A percentile compares a stretch with the other conserved stretches of the same genome.
Evolutionary conservation across 2,329 filamentous ascomycete genomes (phyloP).

Genomic region (Blastomyces gilchristii): DNA sequence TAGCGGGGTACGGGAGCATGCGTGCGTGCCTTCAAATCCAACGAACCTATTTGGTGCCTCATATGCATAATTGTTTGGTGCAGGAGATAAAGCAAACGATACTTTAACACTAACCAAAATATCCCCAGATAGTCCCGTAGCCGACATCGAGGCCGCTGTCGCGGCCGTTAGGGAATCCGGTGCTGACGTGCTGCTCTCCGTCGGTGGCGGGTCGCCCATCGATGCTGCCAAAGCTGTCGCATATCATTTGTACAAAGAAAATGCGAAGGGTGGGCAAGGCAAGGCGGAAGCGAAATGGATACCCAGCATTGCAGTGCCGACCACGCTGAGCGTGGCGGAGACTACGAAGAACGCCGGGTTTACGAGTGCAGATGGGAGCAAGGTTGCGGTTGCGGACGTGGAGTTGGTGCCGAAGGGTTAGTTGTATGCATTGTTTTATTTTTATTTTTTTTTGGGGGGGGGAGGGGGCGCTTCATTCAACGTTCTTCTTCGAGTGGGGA

Average conservation of each 20-base stretch:
- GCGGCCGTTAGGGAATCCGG: conserved; percentile 7
- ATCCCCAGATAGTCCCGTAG: conserved; percentile 9
- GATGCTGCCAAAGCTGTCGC: conserved; percentile 13
- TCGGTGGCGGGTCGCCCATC: conserved; percentile 14
- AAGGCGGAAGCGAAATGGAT: conserved; percentile 11
- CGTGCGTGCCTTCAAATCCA: conserved; percentile 1
- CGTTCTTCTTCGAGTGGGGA: neutral
- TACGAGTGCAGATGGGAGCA: conserved; percentile 12
- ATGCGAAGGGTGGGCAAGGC: neutral
- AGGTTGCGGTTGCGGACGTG: conserved; percentile 15
- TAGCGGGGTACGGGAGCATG: conserved; percentile 13
- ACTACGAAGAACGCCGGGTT: conserved; percentile 13
- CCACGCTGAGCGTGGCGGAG: conserved; percentile 15
- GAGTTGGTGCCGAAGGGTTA: conserved; percentile 18
- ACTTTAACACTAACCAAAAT: neutral
- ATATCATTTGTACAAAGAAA: conserved; percentile 10
- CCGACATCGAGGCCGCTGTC: conserved; percentile 12
- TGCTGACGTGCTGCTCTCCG: conserved; percentile 12
- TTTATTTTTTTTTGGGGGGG: too few species aligned
- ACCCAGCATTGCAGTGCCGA: conserved; percentile 13
- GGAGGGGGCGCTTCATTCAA: neutral
- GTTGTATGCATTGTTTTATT: neutral
- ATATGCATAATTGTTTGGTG: too few species aligned
- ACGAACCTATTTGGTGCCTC: too few species aligned
- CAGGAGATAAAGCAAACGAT: neutral